Evolutionary conservation across 768 basidiomycete genomes (phyloP).

Genomic region (Mycena galericulata): DNA sequence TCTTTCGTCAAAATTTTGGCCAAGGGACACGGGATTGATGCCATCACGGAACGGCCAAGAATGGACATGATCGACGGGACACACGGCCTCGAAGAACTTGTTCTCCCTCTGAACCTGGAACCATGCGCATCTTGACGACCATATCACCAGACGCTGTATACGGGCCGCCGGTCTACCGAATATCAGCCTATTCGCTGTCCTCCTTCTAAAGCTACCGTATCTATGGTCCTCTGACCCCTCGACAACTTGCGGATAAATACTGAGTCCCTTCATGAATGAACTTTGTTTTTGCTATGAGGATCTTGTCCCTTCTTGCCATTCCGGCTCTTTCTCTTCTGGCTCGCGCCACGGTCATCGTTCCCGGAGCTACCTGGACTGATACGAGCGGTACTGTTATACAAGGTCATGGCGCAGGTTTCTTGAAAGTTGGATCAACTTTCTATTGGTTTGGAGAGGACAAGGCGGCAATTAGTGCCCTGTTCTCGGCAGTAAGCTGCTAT

Average conservation of each 20-base stretch:
- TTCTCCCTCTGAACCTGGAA: background rate
- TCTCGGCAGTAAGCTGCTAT: slow-evolving; percentile 57
- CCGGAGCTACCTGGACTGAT: slow-evolving; percentile 73
- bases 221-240: slow-evolving; percentile 13
- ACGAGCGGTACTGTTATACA: slow-evolving; percentile 72
- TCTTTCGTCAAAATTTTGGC: slow-evolving; percentile 41
- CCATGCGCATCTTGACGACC: background rate
- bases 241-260: slow-evolving; percentile 3
- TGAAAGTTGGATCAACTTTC: slow-evolving; percentile 67
- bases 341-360: slow-evolving; percentile 62
- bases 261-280: background rate
- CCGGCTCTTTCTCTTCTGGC: slow-evolving; percentile 33
- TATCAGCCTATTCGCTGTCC: slow-evolving; percentile 23
- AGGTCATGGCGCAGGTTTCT: slow-evolving; percentile 70
- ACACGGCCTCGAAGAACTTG: background rate
- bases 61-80: too few species aligned
- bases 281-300: slow-evolving; percentile 24
- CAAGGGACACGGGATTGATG: background rate
- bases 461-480: slow-evolving; percentile 63
- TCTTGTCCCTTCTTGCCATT: slow-evolving; percentile 27
- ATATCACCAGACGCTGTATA: slow-evolving; percentile 15
- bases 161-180: slow-evolving; percentile 21
- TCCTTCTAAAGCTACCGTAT: slow-evolving; percentile 3
- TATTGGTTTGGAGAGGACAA: slow-evolving; percentile 79
- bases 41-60: background rate